These are phyloP conservation scores for Rutidosis leptorrhynchoides DNA, from an alignment of 129 eudicot species.

Conservation along the genomic window DNA sequence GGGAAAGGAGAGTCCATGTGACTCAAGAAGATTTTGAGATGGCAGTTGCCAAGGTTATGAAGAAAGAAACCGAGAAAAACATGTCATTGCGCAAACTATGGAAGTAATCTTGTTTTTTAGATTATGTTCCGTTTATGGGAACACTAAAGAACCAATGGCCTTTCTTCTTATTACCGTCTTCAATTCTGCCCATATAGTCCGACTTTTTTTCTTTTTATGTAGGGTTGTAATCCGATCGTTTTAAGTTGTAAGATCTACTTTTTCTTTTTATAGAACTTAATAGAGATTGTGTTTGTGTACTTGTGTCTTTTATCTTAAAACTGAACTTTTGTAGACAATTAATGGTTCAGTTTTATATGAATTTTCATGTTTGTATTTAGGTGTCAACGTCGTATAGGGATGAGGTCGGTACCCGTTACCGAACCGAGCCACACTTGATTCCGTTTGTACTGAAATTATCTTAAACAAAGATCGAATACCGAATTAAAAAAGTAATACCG, in stretches of 20 bases:
- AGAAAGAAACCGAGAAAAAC: conserved; percentile 43
- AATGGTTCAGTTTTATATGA: too few species aligned
- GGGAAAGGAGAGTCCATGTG: conserved; percentile 48
- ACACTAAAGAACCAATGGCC: neutral
- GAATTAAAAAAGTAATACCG: too few species aligned
- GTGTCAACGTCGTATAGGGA: too few species aligned
- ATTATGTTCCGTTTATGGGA: neutral
- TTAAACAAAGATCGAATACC: too few species aligned
- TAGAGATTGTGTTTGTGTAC: neutral
- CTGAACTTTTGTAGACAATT: neutral
- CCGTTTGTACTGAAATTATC: too few species aligned
- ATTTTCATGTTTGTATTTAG: too few species aligned
- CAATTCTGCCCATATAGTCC: neutral
- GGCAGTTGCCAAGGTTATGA: conserved; percentile 46
- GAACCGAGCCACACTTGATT: too few species aligned
- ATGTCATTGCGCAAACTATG: conserved; percentile 38
- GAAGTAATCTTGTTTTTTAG: conserved; percentile 20
- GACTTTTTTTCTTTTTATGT: neutral
- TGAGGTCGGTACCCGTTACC: too few species aligned
- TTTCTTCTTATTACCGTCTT: neutral
- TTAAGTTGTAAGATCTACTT: neutral
- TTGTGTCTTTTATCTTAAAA: conserved; percentile 1
- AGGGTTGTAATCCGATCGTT: neutral
- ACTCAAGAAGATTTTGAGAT: conserved; percentile 49
- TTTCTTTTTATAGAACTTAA: neutral